Conservation (phyloP, 345 rosid species). For the Eucalyptus pauciflora region DNA sequence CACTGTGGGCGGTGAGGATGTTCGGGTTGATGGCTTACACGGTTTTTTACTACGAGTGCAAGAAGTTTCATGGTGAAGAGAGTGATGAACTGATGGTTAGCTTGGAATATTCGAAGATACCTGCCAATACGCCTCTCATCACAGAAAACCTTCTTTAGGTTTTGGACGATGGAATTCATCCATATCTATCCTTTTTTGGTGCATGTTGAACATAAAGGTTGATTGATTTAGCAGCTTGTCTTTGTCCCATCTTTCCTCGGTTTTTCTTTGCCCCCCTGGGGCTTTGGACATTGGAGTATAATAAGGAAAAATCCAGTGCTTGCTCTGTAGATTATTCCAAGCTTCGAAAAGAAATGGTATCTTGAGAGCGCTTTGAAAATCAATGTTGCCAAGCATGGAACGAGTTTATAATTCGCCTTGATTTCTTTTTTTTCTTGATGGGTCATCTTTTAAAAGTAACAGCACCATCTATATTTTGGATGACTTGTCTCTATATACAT, state of each 20-base stretch:
- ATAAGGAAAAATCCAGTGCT: not conserved
- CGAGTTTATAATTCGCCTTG: not conserved
- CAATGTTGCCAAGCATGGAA: not conserved
- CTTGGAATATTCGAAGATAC: constrained; percentile 22
- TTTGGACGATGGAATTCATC: not conserved
- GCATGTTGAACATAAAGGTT: not conserved
- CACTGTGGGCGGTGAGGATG: constrained; percentile 11
- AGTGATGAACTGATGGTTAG: constrained; percentile 9
- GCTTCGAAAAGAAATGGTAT: not conserved
- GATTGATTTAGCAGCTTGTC: not conserved
- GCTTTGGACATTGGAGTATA: not conserved
- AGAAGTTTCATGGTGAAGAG: constrained; percentile 32
- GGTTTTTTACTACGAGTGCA: constrained; percentile 31
- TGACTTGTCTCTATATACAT: not conserved
- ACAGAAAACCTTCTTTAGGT: not conserved
- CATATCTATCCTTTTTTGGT: not conserved
- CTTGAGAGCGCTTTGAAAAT: not conserved
- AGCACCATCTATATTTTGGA: not conserved
- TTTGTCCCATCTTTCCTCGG: not conserved
- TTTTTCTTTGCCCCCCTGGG: not conserved
- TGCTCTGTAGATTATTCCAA: rapidly evolving
- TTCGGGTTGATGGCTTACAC: constrained; percentile 24
- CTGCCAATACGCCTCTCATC: constrained; percentile 1
- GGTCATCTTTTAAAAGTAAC: not conserved
- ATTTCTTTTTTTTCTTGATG: not conserved